Percentiles rank a stretch among this genome's conserved stretches.
phyloP scores from a whole-genome alignment of 2,329 filamentous ascomycete genomes.

The Aspergillus hiratsukae region DNA sequence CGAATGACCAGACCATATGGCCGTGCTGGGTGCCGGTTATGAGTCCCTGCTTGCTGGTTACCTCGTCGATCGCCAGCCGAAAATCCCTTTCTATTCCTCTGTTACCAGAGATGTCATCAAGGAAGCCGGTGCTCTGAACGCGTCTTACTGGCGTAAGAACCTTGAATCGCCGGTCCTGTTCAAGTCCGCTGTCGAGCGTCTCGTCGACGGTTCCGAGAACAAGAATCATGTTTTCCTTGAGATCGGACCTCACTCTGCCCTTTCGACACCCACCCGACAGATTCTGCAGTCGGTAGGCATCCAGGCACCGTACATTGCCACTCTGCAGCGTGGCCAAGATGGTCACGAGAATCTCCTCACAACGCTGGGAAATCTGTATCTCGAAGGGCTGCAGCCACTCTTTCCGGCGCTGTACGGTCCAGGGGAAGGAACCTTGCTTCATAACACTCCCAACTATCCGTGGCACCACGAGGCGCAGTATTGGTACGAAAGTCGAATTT shows the following conservation, averaged over 20 bases:
- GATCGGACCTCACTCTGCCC: conserved; percentile 35
- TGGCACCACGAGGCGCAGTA: conserved; percentile 11
- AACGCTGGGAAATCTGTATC: conserved; percentile 8
- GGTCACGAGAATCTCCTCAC: conserved; percentile 10
- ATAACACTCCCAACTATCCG: conserved; percentile 11
- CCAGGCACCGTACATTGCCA: conserved; percentile 11
- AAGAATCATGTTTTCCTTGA: conserved; percentile 21
- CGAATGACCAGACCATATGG: too few relatives aligned
- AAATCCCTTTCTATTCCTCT: background rate
- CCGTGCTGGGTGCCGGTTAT: too few relatives aligned
- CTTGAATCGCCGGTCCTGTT: too few relatives aligned
- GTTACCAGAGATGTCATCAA: background rate
- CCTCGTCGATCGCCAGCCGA: too few relatives aligned
- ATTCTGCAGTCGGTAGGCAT: conserved; percentile 12
- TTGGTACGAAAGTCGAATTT: conserved; percentile 8
- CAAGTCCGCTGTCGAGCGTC: conserved; percentile 4
- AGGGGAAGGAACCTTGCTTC: conserved; percentile 1
- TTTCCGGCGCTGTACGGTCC: conserved; percentile 1
- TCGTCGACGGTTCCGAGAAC: conserved; percentile 2
- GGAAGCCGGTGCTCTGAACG: background rate
- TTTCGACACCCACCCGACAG: conserved; percentile 27
- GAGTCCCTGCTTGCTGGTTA: too few relatives aligned
- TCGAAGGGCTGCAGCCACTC: conserved; percentile 2
- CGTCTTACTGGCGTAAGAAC: too few relatives aligned
- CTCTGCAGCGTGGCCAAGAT: conserved; percentile 15